Evolutionary conservation across 805 yeast species (phyloP).

Genomic region (Pichia nakasei): DNA sequence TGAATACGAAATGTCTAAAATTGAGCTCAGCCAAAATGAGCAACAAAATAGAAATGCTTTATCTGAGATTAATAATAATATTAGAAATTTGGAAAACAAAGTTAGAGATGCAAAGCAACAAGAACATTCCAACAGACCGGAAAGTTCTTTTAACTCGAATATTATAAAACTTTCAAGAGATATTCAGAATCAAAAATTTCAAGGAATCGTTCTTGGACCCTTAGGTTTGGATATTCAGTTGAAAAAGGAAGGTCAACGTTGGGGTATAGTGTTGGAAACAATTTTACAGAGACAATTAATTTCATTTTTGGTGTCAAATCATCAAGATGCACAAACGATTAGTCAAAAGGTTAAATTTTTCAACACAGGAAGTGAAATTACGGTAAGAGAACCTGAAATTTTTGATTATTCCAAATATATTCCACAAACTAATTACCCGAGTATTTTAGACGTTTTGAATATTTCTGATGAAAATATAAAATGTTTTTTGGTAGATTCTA

Average conservation of each 20-base stretch:
- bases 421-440: constrained; percentile 34
- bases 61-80: background rate
- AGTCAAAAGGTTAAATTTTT: constrained; percentile 26
- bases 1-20: constrained; percentile 7
- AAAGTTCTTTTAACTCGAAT: constrained; percentile 42
- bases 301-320: constrained; percentile 58
- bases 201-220: constrained; percentile 67
- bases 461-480: constrained; percentile 46
- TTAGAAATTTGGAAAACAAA: constrained; percentile 4
- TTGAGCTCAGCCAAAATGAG: constrained; percentile 19
- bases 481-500: constrained; percentile 56
- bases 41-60: background rate
- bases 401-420: constrained; percentile 43
- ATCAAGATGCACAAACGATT: constrained; percentile 44
- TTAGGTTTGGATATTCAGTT: constrained; percentile 55
- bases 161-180: constrained; percentile 35
- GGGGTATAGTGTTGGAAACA: constrained; percentile 56
- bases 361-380: constrained; percentile 32
- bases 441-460: constrained; percentile 53
- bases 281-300: constrained; percentile 40
- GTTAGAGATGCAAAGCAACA: constrained; percentile 2
- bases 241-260: constrained; percentile 42
- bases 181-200: constrained; percentile 33
- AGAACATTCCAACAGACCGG: constrained; percentile 14
- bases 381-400: constrained; percentile 45